Evolutionary conservation across 495 filamentous ascomycete genomes (phyloP).

Genomic region (Lasiosphaeria miniovina): DNA sequence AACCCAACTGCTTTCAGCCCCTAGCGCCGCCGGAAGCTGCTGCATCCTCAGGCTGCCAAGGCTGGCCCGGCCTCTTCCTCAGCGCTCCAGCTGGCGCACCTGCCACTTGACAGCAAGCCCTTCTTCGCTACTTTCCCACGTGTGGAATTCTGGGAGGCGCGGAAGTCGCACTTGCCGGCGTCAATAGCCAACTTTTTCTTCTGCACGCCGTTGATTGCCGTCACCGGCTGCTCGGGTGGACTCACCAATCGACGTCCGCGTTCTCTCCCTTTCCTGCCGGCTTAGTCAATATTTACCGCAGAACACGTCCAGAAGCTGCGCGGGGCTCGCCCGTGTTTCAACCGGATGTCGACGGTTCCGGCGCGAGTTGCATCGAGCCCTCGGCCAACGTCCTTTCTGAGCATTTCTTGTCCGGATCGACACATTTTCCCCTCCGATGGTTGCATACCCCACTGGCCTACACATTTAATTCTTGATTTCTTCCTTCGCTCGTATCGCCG

Average conservation of each 20-base stretch:
- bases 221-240: constrained; percentile 2
- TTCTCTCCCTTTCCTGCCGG: neutral
- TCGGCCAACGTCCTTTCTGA: too few species aligned
- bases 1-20: neutral
- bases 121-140: too few species aligned
- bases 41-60: constrained; percentile 2
- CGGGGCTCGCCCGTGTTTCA: constrained; percentile 7
- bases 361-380: neutral
- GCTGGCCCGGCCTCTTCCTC: neutral
- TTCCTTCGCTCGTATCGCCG: too few species aligned
- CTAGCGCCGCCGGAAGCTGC: constrained; percentile 8
- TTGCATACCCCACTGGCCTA: too few species aligned
- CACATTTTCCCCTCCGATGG: too few species aligned
- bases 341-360: constrained; percentile 17
- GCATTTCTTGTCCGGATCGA: too few species aligned
- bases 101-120: too few species aligned
- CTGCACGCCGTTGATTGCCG: neutral
- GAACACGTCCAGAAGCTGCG: too few species aligned
- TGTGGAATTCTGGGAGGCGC: constrained; percentile 8
- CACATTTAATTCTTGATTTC: too few species aligned
- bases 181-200: constrained; percentile 5
- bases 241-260: neutral
- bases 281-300: too few species aligned
- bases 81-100: neutral
- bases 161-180: constrained; percentile 16